phyloP scores from a whole-genome alignment of 768 basidiomycete species.

The Lactarius tabidus region DNA sequence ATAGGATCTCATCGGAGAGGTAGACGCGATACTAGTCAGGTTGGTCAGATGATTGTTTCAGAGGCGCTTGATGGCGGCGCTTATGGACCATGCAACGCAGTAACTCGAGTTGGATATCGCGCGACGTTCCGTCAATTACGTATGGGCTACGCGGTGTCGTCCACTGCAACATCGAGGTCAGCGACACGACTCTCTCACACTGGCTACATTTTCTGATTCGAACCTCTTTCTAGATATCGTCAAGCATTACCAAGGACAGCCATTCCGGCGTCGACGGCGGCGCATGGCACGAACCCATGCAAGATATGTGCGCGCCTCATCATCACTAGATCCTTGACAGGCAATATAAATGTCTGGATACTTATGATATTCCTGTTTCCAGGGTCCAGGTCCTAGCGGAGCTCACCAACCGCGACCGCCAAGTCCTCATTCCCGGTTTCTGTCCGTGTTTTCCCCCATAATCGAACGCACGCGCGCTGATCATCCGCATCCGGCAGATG shows the following conservation, averaged over 20 bases:
- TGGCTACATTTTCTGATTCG: not conserved
- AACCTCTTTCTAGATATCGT: slow-evolving; percentile 54
- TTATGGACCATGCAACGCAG: slow-evolving; percentile 34
- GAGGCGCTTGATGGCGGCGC: not conserved
- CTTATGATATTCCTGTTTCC: not conserved
- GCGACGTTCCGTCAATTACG: slow-evolving; percentile 88
- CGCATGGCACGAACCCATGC: slow-evolving; percentile 82
- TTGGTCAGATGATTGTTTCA: slow-evolving; percentile 32
- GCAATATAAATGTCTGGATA: not conserved
- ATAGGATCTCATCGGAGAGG: slow-evolving; percentile 75
- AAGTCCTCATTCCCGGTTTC: slow-evolving; percentile 73
- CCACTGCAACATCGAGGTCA: slow-evolving; percentile 74
- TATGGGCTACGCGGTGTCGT: slow-evolving; percentile 94
- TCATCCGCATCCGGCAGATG: slow-evolving; percentile 44
- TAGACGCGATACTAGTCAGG: slow-evolving; percentile 90
- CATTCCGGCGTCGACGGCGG: slow-evolving; percentile 97
- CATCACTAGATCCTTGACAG: not conserved
- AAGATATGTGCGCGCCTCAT: slow-evolving; percentile 65
- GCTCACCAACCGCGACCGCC: slow-evolving; percentile 53
- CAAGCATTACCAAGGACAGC: slow-evolving; percentile 62
- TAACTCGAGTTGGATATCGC: slow-evolving; percentile 97
- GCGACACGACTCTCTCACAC: not conserved
- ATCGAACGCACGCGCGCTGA: too few species aligned
- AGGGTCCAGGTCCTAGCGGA: slow-evolving; percentile 79
- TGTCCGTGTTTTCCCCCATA: slow-evolving; percentile 43